Conservation (phyloP, 441 rosid genomes). For the Euphorbia celastroides region DNA sequence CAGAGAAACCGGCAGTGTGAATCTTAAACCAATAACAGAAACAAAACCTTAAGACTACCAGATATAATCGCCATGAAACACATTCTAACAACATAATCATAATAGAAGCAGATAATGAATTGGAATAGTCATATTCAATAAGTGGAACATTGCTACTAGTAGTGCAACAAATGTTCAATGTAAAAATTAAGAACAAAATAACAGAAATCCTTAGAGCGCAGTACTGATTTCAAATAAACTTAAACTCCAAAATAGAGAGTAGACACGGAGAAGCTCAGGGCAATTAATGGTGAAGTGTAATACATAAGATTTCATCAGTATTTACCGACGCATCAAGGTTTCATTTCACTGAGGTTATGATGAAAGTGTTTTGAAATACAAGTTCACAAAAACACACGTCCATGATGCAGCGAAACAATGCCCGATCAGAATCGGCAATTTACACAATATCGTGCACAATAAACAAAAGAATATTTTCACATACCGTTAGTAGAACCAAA, state of each 20-base stretch:
- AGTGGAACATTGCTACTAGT: background rate
- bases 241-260: no score
- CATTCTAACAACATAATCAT: background rate
- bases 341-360: background rate
- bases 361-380: background rate
- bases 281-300: no score
- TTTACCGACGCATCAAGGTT: background rate
- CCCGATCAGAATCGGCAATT: background rate
- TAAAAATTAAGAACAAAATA: background rate
- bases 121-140: background rate
- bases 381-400: background rate
- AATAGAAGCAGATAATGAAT: background rate
- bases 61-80: background rate
- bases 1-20: conserved; percentile 15
- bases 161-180: background rate
- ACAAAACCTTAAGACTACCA: conserved; percentile 8
- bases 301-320: no score
- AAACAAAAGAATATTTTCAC: conserved; percentile 17
- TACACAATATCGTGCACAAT: background rate
- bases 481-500: conserved; percentile 56
- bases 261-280: no score
- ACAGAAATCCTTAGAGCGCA: background rate
- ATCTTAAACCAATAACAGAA: background rate
- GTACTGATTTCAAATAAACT: background rate
- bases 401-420: background rate